Base-by-base conservation (phyloP, 768 basidiomycete species). In the Psilocybe subaeruginosa region DNA sequence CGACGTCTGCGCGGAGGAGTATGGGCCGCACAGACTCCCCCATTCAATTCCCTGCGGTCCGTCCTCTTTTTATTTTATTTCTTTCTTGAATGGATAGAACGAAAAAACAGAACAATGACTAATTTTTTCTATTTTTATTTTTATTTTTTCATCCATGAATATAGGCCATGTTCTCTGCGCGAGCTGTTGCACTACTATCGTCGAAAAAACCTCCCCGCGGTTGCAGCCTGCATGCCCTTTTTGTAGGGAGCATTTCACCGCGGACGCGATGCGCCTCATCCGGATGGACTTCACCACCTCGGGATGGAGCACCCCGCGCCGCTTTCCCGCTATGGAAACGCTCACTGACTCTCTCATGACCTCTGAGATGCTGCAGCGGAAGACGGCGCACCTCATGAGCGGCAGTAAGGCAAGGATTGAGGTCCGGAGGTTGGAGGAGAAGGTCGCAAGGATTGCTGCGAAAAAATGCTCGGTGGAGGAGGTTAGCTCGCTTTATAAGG, bases 1-100 rank as follows among this genome's bases (percentile, higher is more conserved):
- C 87, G 91, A 93, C 82, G 91, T 93, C 72, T 93, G 91, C 81
- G 91, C 91, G 70, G 91, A 92, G 78, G 90, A 92, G 80, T 93
- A 84, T 76, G 88, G 88, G 72, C 79, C 85, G 60, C 87, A 87
- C 68, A 86, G 85, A 73, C 78, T 84, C 64, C 91, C 91, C 63
- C 88, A 92, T 73, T 90, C 85, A 55, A 92, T 93, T 72, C 88
- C 91, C 62, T 93, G 91, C 77, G 91, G 91, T 91, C 55, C 66
- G 84, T 74, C 23, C 63, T 63, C 66, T 73, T 71, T 72, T 67
- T 51, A 59, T 30, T 4, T 27, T 16, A 23, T 11, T 61, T 54
- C 58, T 47, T 54, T 59, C 54, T 55, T 46, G 47, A 67, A 71
- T 69, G 62, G 67, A 68, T 14, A 50, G 14, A 29, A 53, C n/a